Percentiles rank a stretch among this genome's conserved stretches.
Evolutionary conservation across 345 rosid species (phyloP).

Genomic region (Gossypium mustelinum): DNA sequence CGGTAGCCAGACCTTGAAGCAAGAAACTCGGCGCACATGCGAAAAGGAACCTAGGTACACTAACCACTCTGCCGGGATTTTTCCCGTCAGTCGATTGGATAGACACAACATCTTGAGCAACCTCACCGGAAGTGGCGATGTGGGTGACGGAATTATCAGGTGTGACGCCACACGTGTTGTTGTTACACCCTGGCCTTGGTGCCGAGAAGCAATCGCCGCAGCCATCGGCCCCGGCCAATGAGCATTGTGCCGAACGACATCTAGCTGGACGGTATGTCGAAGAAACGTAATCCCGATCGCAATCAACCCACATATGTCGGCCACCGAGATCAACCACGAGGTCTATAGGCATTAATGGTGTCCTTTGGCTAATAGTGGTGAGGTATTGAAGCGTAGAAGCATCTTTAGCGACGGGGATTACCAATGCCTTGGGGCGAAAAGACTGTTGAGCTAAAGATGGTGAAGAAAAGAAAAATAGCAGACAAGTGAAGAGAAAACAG

Average conservation of each 20-base stretch:
- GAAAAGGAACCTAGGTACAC: slow-evolving; percentile 37
- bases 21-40: slow-evolving; percentile 39
- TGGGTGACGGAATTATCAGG: slow-evolving; percentile 49
- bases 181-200: slow-evolving; percentile 66
- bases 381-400: slow-evolving; percentile 55
- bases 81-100: slow-evolving; percentile 60
- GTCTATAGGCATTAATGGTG: slow-evolving; percentile 44
- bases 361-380: slow-evolving; percentile 49
- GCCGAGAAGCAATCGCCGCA: slow-evolving; percentile 46
- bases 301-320: slow-evolving; percentile 56
- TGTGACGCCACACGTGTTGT: slow-evolving; percentile 50
- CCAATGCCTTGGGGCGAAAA: slow-evolving; percentile 59
- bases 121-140: slow-evolving; percentile 46
- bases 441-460: slow-evolving; percentile 40
- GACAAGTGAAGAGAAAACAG: slow-evolving; percentile 15
- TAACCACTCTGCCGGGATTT: slow-evolving; percentile 48
- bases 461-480: slow-evolving; percentile 9
- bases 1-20: slow-evolving; percentile 44
- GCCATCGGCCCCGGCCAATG: slow-evolving; percentile 40
- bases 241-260: slow-evolving; percentile 60
- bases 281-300: slow-evolving; percentile 48
- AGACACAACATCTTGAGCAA: slow-evolving; percentile 50
- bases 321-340: slow-evolving; percentile 71
- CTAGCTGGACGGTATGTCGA: slow-evolving; percentile 44
- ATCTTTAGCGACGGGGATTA: slow-evolving; percentile 58